A percentile compares a stretch with the other conserved stretches of the same genome.
Conservation (phyloP, 225 moss, liverwort and hornwort species). For the Sphagnum tenellum region DNA sequence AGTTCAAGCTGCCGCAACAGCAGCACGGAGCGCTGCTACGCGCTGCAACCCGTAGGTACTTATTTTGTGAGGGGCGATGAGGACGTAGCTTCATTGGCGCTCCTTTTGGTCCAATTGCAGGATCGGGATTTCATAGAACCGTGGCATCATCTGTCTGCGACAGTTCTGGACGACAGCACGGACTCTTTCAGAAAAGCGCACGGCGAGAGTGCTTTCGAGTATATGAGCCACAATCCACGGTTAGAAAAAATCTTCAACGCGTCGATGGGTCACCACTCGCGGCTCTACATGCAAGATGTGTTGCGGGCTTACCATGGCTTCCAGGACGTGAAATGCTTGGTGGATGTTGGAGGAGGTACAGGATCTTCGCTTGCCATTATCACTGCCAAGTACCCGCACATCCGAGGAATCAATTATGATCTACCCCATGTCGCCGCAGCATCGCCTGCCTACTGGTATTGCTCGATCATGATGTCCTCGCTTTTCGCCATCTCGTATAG, state of each 20-base stretch:
- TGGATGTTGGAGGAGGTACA: conserved; percentile 32
- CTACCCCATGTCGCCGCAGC: conserved; percentile 26
- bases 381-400: conserved; percentile 2
- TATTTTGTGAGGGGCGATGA: conserved; percentile 2
- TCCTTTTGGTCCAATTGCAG: background rate
- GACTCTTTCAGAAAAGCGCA: conserved; percentile 25
- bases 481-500: background rate
- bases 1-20: too few relatives aligned
- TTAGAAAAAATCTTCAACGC: conserved; percentile 15
- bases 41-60: conserved; percentile 9
- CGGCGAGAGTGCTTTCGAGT: conserved; percentile 20
- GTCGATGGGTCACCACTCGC: too few relatives aligned
- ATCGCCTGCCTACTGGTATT: conserved; percentile 7
- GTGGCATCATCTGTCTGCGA: conserved; percentile 22
- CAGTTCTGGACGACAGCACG: conserved; percentile 12
- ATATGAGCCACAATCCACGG: conserved; percentile 7
- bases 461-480: background rate
- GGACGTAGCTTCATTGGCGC: conserved; percentile 10
- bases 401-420: conserved; percentile 29
- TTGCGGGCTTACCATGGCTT: conserved; percentile 15
- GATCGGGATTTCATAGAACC: background rate
- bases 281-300: conserved; percentile 13
- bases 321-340: conserved; percentile 13
- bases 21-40: conserved; percentile 15
- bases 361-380: conserved; percentile 8